Percentiles rank a stretch among this genome's conserved stretches.
Evolutionary conservation across 1,284 basidiomycete species (phyloP).

Genomic region (Malassezia arunalokei): DNA sequence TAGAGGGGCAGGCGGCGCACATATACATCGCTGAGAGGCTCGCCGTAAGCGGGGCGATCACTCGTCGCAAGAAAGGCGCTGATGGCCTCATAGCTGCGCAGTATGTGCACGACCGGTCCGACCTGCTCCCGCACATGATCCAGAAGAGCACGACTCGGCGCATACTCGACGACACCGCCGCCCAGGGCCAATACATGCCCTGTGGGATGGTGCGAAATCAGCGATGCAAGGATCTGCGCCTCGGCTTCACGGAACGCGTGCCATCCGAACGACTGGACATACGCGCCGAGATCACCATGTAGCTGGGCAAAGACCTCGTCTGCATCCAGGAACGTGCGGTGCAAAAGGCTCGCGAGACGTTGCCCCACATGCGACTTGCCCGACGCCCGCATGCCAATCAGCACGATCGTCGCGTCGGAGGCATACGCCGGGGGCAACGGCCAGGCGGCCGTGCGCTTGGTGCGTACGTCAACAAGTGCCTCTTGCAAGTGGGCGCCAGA

Average conservation of each 20-base stretch:
- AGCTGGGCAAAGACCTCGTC: conserved; percentile 66
- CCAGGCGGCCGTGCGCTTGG: conserved; percentile 6
- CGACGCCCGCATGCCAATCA: conserved; percentile 93
- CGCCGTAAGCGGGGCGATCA: conserved; percentile 60
- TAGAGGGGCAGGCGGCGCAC: conserved; percentile 75
- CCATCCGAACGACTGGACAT: conserved; percentile 67
- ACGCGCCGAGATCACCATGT: conserved; percentile 53
- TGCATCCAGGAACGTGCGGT: conserved; percentile 73
- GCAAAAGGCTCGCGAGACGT: conserved; percentile 62
- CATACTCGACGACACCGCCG: conserved; percentile 83
- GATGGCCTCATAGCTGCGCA: conserved; percentile 60
- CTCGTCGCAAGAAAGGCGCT: conserved; percentile 73
- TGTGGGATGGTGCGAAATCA: conserved; percentile 42
- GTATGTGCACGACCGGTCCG: conserved; percentile 62
- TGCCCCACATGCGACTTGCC: conserved; percentile 84
- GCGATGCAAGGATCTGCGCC: conserved; percentile 44
- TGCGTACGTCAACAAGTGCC: conserved; percentile 21
- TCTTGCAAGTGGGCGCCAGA: conserved; percentile 53
- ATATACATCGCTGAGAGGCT: conserved; percentile 67
- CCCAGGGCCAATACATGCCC: conserved; percentile 61
- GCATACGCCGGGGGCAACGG: conserved; percentile 35
- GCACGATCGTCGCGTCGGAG: conserved; percentile 59
- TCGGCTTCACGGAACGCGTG: conserved; percentile 57
- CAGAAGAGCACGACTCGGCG: conserved; percentile 54
- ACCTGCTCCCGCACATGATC: conserved; percentile 55